phyloP scores from a whole-genome alignment of 2,329 filamentous ascomycete genomes.

The Penicillium sp. region DNA sequence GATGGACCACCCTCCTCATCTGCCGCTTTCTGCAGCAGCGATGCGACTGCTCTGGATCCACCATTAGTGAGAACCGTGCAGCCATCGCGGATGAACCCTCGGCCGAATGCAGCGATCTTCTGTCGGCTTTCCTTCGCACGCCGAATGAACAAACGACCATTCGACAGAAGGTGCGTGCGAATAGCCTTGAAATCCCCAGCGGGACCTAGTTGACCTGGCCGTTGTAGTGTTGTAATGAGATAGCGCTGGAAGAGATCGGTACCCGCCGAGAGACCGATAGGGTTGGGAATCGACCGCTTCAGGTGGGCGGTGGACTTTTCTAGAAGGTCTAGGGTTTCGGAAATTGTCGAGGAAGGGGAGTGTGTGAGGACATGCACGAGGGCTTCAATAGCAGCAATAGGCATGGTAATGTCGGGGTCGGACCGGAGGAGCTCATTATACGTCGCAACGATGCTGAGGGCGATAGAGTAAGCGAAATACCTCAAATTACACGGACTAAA shows the following conservation, averaged over 20 bases:
- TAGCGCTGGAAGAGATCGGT: conserved; percentile 96
- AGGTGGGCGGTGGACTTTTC: conserved; percentile 75
- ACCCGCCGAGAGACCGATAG: conserved; percentile 87
- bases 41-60: conserved; percentile 79
- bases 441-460: conserved; percentile 60
- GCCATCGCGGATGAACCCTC: conserved; percentile 75
- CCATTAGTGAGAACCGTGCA: conserved; percentile 87
- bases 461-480: conserved; percentile 19
- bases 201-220: conserved; percentile 53
- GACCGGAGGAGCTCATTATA: conserved; percentile 65
- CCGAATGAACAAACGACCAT: conserved; percentile 82
- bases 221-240: conserved; percentile 72
- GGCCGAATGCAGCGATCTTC: conserved; percentile 78
- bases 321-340: conserved; percentile 87
- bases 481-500: neutral
- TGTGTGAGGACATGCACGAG: conserved; percentile 83
- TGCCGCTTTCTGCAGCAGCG: conserved; percentile 72
- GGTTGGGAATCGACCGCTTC: conserved; percentile 78
- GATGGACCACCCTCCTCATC: conserved; percentile 59
- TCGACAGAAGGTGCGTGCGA: conserved; percentile 78
- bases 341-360: conserved; percentile 80
- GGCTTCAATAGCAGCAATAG: conserved; percentile 89
- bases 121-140: conserved; percentile 83
- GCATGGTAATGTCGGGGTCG: conserved; percentile 89
- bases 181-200: conserved; percentile 78